phyloP scores from a whole-genome alignment of 257 asterid species.

The Gynochthodes officinalis region DNA sequence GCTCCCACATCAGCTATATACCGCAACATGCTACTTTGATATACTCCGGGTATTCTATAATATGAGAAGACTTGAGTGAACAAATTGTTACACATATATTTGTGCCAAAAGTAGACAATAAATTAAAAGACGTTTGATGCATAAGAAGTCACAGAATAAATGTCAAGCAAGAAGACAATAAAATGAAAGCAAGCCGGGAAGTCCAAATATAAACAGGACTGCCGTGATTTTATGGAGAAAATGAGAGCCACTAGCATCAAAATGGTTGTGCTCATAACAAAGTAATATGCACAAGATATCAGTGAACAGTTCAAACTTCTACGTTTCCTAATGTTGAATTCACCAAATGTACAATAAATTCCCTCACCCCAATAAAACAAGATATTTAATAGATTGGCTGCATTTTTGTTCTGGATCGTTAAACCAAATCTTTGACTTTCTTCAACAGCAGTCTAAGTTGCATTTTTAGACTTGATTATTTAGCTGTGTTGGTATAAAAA shows the following conservation, averaged over 20 bases:
- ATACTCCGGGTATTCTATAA: not conserved
- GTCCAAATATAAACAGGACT: not conserved
- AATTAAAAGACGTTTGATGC: not conserved
- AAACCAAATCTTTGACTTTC: not conserved
- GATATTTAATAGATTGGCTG: not conserved
- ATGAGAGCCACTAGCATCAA: too few species aligned
- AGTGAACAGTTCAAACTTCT: not conserved
- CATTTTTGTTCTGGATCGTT: not conserved
- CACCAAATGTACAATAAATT: not conserved
- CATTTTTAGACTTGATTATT: not conserved
- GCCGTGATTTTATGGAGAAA: not conserved
- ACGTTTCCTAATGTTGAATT: not conserved
- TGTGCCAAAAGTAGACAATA: not conserved
- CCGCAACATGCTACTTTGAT: not conserved
- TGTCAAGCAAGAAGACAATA: not conserved
- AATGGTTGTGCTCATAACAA: not conserved
- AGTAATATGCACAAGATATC: not conserved
- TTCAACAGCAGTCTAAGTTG: not conserved
- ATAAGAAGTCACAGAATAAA: not conserved
- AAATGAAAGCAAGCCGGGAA: not conserved
- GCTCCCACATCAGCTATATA: not conserved
- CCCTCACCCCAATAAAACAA: not conserved
- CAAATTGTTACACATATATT: too few species aligned
- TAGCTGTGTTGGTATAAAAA: too few species aligned
- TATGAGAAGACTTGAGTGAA: too few species aligned